Base-by-base conservation (phyloP, 306 rosid genomes). In the Ormosia emarginata region DNA sequence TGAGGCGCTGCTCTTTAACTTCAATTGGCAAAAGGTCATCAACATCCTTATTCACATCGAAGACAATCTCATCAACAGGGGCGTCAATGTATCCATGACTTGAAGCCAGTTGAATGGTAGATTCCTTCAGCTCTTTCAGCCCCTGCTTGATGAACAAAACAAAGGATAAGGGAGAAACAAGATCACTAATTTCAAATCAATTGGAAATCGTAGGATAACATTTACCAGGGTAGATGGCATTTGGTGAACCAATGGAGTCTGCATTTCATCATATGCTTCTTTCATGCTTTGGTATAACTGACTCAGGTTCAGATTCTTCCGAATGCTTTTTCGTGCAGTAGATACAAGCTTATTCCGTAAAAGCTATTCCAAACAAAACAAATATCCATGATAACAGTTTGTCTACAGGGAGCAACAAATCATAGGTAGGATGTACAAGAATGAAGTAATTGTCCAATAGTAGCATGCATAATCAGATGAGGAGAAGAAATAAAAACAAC, bases 1-100 rank as follows among this genome's bases (percentile, higher is more conserved):
- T 94, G 85, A 94, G 88, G 43, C 98, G 97, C 71, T 93, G 98
- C 83, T 94, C 98, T 87, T 94, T 91, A 44, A 94, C 97, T 91
- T 94, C 97, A 49, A 94, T 83, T 0, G 95, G 98, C 88, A 94
- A 85, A 84, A 94, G 98, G 68, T 93, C 97, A 84, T 94, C 98
- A 66, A 94, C 49, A 55, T 94, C 97, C 84, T 94, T 90, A 78
- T 91, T 91, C 80, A 94, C 95, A 74, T 94, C 97, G 41, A 94
- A 94, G 67, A 94, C 85, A 10, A 91, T 55, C 86, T 90, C 93
- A 84, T 94, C 97, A 75, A 94, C 91, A 6, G 98, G 98, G 47
- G 98, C 98, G 18, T 90, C 98, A 33, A 93, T 87, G 79, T 89
- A 93, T 85, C 97, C 98, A 46, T 90, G 53, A 85, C 88, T 93